Conservation (phyloP, 345 rosid species). For the Citrus medica region DNA sequence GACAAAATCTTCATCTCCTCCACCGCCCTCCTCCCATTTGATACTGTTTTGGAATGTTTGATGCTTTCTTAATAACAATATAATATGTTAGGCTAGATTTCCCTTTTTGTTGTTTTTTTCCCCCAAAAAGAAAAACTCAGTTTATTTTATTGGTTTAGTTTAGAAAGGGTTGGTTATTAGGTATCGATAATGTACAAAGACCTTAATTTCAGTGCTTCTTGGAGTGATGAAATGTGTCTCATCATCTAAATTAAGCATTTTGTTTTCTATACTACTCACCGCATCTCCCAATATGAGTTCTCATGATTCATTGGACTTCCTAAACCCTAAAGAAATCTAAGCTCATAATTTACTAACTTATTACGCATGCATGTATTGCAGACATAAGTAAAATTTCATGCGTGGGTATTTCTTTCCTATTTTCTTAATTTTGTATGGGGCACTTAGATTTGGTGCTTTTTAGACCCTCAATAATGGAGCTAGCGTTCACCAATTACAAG, state of each 20-base stretch:
- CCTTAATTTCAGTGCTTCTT: constrained; percentile 61
- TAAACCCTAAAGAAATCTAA: not conserved
- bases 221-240: constrained; percentile 49
- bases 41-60: constrained; percentile 32
- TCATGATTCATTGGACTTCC: not conserved
- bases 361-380: not conserved
- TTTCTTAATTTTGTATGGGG: too few relatives aligned
- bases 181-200: constrained; percentile 27
- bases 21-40: constrained; percentile 14
- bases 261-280: constrained; percentile 5
- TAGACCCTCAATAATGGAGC: not conserved
- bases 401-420: too few relatives aligned
- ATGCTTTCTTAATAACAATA: not conserved
- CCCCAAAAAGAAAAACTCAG: too few relatives aligned
- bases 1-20: constrained; percentile 22
- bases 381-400: too few relatives aligned
- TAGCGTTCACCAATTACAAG: constrained; percentile 14
- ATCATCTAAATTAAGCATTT: constrained; percentile 26
- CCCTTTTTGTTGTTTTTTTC: constrained; percentile 4
- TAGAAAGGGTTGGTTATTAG: constrained; percentile 14
- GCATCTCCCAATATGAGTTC: constrained; percentile 33
- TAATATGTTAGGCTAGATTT: constrained; percentile 9
- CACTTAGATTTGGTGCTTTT: too few relatives aligned
- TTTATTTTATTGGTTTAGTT: constrained; percentile 7
- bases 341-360: not conserved